phyloP scores from a whole-genome alignment of 2,329 filamentous ascomycete species.

The Fusarium sp. region DNA sequence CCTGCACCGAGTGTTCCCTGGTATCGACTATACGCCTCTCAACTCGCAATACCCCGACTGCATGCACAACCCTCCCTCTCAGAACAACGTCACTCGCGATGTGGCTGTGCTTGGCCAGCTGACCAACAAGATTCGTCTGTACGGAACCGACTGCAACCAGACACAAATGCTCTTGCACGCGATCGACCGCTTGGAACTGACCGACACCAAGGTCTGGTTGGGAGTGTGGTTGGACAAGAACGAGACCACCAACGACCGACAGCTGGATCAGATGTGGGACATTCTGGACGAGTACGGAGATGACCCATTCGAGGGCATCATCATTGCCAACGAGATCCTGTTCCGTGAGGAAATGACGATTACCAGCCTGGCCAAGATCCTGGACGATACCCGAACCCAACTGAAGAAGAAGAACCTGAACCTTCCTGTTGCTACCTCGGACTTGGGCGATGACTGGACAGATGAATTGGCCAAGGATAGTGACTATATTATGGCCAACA shows the following conservation, averaged over 20 bases:
- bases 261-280: constrained; percentile 83
- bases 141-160: constrained; percentile 97
- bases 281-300: constrained; percentile 75
- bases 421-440: constrained; percentile 83
- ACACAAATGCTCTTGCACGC: constrained; percentile 91
- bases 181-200: constrained; percentile 74
- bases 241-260: constrained; percentile 80
- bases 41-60: constrained; percentile 91
- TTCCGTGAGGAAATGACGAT: constrained; percentile 78
- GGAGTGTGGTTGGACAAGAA: constrained; percentile 93
- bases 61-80: constrained; percentile 76
- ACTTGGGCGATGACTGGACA: constrained; percentile 89
- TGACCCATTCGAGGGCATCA: constrained; percentile 79
- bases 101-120: constrained; percentile 88
- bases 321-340: constrained; percentile 81
- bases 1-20: constrained; percentile 92
- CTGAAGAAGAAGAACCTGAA: constrained; percentile 70
- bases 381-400: constrained; percentile 74
- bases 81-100: constrained; percentile 94
- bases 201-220: constrained; percentile 86
- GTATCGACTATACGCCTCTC: constrained; percentile 93
- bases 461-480: constrained; percentile 70
- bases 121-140: constrained; percentile 85
- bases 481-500: constrained; percentile 94
- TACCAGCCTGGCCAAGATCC: constrained; percentile 66